Conservation (phyloP, 2,329 filamentous ascomycete genomes). For the Exophiala sp. region DNA sequence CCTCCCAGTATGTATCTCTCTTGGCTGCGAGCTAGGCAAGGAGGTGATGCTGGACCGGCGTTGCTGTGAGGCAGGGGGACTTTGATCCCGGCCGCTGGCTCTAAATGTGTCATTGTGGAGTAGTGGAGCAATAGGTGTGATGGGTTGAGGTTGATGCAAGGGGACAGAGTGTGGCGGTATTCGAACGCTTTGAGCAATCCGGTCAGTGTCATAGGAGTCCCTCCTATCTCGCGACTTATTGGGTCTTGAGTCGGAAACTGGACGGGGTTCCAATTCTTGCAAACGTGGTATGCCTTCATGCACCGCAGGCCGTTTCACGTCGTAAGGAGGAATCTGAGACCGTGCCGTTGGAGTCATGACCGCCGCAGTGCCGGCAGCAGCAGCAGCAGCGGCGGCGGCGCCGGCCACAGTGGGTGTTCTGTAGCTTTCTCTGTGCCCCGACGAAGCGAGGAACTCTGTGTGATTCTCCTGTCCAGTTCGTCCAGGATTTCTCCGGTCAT, state of each 20-base stretch:
- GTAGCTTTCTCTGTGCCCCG: neutral
- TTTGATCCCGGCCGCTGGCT: neutral
- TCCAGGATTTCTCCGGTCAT: no score
- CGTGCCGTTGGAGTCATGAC: no score
- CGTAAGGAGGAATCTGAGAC: no score
- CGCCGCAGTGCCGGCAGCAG: conserved; percentile 40
- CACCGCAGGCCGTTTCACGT: conserved; percentile 3
- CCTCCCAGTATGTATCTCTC: neutral
- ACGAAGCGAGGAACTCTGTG: neutral
- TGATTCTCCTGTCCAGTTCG: no score
- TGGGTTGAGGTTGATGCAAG: conserved; percentile 79
- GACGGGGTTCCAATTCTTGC: conserved; percentile 49
- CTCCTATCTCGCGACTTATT: neutral
- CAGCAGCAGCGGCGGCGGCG: neutral
- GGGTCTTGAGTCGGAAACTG: conserved; percentile 14
- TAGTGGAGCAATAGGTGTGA: conserved; percentile 59
- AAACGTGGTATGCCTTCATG: conserved; percentile 46
- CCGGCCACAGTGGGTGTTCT: neutral
- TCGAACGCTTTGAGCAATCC: conserved; percentile 2
- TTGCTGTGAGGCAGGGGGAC: neutral
- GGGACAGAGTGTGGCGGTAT: conserved; percentile 45
- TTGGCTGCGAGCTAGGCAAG: neutral
- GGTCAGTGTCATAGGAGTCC: neutral
- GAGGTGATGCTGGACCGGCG: no score
- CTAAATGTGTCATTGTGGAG: conserved; percentile 5